A percentile compares a stretch with the other conserved stretches of the same genome.
These are phyloP conservation scores for Hemileccinum rubropunctum DNA, from an alignment of 768 basidiomycete species.

Conservation along the genomic window DNA sequence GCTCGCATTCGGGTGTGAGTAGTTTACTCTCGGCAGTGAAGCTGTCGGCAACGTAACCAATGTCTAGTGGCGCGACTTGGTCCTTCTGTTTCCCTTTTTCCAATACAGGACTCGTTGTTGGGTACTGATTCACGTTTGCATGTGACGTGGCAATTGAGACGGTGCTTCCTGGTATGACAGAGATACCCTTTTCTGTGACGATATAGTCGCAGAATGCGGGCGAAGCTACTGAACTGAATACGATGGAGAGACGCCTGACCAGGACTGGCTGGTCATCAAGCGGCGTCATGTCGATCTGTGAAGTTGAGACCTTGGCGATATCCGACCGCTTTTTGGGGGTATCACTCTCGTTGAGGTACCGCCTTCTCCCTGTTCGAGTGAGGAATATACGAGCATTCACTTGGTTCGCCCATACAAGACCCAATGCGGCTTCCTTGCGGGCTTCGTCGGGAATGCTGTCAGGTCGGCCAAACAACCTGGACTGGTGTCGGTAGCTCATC, in stretches of 20 bases:
- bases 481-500: slow-evolving; percentile 68
- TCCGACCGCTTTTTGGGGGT: slow-evolving; percentile 25
- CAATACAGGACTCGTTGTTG: slow-evolving; percentile 10
- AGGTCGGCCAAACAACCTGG: slow-evolving; percentile 71
- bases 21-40: slow-evolving; percentile 14
- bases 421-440: slow-evolving; percentile 78
- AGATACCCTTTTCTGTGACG: slow-evolving; percentile 61
- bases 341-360: slow-evolving; percentile 45
- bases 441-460: slow-evolving; percentile 55
- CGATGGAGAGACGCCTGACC: slow-evolving; percentile 68
- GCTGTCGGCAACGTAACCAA: slow-evolving; percentile 31
- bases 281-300: slow-evolving; percentile 6
- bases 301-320: slow-evolving; percentile 3
- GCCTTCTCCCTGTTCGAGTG: slow-evolving; percentile 67
- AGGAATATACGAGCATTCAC: slow-evolving; percentile 85
- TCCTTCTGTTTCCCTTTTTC: slow-evolving; percentile 3
- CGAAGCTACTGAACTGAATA: slow-evolving; percentile 67
- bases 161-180: slow-evolving; percentile 26
- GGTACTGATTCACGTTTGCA: neutral
- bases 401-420: slow-evolving; percentile 93
- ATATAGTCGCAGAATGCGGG: slow-evolving; percentile 73
- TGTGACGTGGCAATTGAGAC: slow-evolving; percentile 5
- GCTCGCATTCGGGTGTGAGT: slow-evolving; percentile 25
- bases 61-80: slow-evolving; percentile 36
- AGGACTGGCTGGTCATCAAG: slow-evolving; percentile 45